Percentiles rank a stretch among this genome's conserved stretches.
phyloP scores from a whole-genome alignment of 441 rosid genomes.

The Corymbia citriodora region DNA sequence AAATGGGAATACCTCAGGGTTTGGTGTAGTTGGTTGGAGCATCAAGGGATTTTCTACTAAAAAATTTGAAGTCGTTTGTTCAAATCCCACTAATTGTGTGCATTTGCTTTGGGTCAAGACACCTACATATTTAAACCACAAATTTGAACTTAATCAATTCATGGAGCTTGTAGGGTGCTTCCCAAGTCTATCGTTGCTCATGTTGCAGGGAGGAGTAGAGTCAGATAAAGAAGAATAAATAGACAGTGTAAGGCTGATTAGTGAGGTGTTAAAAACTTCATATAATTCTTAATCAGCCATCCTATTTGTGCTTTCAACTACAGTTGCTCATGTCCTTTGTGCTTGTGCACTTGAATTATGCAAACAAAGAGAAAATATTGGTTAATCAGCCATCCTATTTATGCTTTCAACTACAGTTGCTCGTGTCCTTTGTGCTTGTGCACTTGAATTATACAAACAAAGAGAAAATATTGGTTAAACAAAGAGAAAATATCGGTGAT shows the following conservation, averaged over 20 bases:
- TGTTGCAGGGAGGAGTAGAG: not conserved
- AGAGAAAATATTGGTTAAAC: not conserved
- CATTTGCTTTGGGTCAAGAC: not conserved
- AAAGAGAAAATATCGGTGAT: not conserved
- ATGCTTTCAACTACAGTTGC: not conserved
- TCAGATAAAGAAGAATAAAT: too few species aligned
- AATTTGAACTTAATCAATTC: not conserved
- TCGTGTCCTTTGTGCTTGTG: not conserved
- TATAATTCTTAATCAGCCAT: too few species aligned
- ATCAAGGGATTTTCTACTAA: not conserved
- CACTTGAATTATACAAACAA: not conserved
- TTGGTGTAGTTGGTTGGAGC: not conserved
- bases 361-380: not conserved
- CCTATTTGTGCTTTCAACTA: too few species aligned
- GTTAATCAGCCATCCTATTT: too few species aligned
- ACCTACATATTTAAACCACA: not conserved
- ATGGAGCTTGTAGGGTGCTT: rapidly evolving
- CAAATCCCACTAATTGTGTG: not conserved
- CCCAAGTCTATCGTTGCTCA: not conserved
- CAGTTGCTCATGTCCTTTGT: too few species aligned
- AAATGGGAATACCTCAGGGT: not conserved
- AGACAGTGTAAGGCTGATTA: too few species aligned
- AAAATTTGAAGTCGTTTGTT: not conserved
- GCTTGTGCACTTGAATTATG: too few species aligned
- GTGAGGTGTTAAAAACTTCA: too few species aligned